Base-by-base conservation (phyloP, 2,329 filamentous ascomycete species). In the Triangularia setosa region DNA sequence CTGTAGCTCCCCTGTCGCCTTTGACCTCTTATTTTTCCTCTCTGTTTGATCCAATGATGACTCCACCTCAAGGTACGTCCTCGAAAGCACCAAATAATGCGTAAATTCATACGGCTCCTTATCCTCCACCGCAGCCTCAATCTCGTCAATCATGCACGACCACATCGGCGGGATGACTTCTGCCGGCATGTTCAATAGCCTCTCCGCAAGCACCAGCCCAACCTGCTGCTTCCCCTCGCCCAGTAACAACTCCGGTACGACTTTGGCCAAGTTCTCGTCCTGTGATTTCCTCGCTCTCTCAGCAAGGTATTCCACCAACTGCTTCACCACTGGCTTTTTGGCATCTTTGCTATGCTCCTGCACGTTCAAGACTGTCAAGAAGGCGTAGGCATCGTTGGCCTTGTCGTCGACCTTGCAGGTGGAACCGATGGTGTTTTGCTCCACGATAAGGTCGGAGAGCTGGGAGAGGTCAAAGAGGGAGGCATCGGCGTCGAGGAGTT, bases 341-440 rank as follows among this genome's bases (percentile, higher is more conserved):
- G 90, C 86, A 77, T 87, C 84, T 74, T 91, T 91, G 62, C 90
- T 85, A 77, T 96, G 93, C 73, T 91, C 88, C 62, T 87, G 83
- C 57, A 95, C 79, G 75, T 97, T 97, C 65, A 99, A 79, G 7
- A 92, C 90, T 0, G 93, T 97, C 67, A 98, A 81, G 77, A 99
- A 91, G 11, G 94, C 93, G 77, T 95, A 98, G 1, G 95, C 90
- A 74, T 98, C 95, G 55, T 87, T 91, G 72, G 93, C 92, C 74
- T 95, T 93, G 72, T 93, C 93, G 71, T 98, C 94, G n/a, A 95
- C 91, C 79, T 99, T 99, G 70, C 98, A 92, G 0, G 94, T 97
- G 11, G 93, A 97, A 62, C 95, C 95, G 55, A 99, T 87, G 21
- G 90, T 87, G 9, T 91, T 88, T 77, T 99, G 94, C 57, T 90